A percentile compares a stretch with the other conserved stretches of the same genome.
phyloP scores from a whole-genome alignment of 768 basidiomycete genomes.

The Podaxis rugospora region DNA sequence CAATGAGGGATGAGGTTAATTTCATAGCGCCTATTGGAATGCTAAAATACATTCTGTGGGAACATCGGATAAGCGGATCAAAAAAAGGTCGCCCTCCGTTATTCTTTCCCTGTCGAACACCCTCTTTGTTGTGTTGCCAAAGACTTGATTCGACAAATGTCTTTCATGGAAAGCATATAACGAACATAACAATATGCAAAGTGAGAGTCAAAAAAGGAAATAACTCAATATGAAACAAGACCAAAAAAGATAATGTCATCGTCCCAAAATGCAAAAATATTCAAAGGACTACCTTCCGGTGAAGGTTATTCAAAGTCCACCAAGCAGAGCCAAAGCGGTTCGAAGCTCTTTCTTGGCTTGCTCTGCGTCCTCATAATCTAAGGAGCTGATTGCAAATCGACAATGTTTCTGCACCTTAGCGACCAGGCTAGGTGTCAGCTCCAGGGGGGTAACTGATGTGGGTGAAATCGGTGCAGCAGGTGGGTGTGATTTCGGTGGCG shows the following conservation, averaged over 20 bases:
- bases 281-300: not conserved
- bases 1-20: not conserved
- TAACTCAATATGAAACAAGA: not conserved
- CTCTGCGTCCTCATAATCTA: conserved; percentile 92
- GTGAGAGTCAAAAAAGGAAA: not conserved
- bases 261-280: not conserved
- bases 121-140: not conserved
- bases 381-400: conserved; percentile 87
- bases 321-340: conserved; percentile 66
- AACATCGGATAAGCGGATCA: not conserved
- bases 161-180: not conserved
- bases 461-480: conserved; percentile 14
- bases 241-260: not conserved
- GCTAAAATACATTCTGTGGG: not conserved
- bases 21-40: not conserved
- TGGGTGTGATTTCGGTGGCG: conserved; percentile 5
- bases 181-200: not conserved
- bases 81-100: not conserved
- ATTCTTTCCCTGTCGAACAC: not conserved
- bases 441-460: conserved; percentile 22
- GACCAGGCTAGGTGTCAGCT: conserved; percentile 62
- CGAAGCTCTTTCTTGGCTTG: conserved; percentile 82
- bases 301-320: conserved; percentile 25
- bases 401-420: conserved; percentile 88
- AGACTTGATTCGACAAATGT: not conserved